Conservation (phyloP, 1,284 basidiomycete genomes). For the Puccinia novopanici region DNA sequence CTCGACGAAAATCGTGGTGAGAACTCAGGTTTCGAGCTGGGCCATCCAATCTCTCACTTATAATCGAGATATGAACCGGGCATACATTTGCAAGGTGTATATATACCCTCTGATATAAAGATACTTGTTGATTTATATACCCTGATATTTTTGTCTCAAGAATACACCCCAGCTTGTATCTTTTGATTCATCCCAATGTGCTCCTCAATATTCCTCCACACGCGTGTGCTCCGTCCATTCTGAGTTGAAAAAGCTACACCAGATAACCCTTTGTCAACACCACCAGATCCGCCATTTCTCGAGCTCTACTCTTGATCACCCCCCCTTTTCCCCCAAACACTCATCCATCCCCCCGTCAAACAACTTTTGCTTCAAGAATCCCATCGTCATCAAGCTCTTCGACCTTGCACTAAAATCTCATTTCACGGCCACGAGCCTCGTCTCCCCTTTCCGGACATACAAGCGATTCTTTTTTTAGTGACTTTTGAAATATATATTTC, state of each 20-base stretch:
- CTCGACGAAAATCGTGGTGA: background rate
- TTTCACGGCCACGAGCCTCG: background rate
- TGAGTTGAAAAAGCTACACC: background rate
- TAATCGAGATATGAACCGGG: background rate
- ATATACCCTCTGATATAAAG: background rate
- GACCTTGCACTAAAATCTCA: background rate
- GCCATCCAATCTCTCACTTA: background rate
- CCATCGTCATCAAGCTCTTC: background rate
- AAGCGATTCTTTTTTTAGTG: background rate
- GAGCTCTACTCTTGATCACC: background rate
- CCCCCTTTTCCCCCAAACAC: background rate
- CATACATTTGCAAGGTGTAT: too few species aligned
- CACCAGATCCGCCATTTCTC: background rate
- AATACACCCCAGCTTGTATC: background rate
- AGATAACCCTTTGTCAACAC: constrained; percentile 1
- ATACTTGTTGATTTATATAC: background rate
- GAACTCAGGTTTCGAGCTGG: background rate
- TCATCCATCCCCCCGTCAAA: background rate
- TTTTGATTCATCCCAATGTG: background rate
- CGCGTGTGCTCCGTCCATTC: background rate
- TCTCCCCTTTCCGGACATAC: background rate
- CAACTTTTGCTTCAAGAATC: background rate
- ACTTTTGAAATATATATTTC: background rate
- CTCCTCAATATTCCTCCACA: background rate
- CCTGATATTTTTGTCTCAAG: background rate